Evolutionary conservation across 1,284 basidiomycete genomes (phyloP).

Genomic region (Apiotrichum siamense): DNA sequence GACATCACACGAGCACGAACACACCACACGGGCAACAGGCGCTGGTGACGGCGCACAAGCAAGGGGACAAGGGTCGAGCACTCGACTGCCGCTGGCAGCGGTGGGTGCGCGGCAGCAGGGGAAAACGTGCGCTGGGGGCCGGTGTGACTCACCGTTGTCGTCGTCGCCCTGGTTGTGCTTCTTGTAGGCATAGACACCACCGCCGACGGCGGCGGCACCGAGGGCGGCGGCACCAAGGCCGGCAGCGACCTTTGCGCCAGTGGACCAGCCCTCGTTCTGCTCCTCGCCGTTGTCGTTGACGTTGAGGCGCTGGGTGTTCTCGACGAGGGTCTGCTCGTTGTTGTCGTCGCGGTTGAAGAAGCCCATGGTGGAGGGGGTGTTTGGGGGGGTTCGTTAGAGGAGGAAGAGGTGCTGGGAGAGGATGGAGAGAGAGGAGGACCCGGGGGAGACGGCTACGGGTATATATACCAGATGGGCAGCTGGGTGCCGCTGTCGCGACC

Average conservation of each 20-base stretch:
- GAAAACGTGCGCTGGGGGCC: background rate
- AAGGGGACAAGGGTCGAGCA: no score
- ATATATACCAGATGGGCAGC: no score
- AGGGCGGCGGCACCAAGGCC: background rate
- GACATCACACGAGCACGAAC: no score
- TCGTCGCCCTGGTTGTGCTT: slow-evolving; percentile 1
- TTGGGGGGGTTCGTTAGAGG: background rate
- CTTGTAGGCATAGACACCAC: background rate
- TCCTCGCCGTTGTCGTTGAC: slow-evolving; percentile 1
- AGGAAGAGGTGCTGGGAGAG: background rate
- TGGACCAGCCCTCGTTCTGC: slow-evolving; percentile 3
- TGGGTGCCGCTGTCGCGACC: no score
- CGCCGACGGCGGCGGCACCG: background rate
- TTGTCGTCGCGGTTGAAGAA: background rate
- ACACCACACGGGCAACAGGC: no score
- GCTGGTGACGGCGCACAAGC: no score
- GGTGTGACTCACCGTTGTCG: background rate
- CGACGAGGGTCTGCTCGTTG: background rate
- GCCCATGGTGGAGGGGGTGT: background rate
- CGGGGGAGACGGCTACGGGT: no score
- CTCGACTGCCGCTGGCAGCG: no score
- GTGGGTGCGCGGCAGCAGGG: no score
- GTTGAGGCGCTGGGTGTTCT: slow-evolving; percentile 1
- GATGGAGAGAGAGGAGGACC: background rate
- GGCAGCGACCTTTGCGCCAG: background rate